Conservation (phyloP, 2,329 filamentous ascomycete species). For the Fusarium buxicola region DNA sequence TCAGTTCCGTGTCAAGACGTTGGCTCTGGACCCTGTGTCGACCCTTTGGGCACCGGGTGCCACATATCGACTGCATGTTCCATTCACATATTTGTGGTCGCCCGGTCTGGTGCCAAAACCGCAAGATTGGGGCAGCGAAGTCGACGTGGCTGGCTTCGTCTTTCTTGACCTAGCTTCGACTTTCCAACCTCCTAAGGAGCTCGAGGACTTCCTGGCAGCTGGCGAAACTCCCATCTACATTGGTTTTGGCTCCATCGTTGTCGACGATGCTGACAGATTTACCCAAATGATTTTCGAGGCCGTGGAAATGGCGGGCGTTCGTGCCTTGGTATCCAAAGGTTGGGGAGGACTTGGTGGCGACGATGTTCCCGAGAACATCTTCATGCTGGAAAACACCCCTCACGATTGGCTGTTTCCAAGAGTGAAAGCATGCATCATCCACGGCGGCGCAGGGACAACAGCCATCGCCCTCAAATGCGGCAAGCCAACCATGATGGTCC, state of each 20-base stretch:
- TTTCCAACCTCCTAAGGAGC: slow-evolving; percentile 67
- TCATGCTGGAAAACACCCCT: slow-evolving; percentile 78
- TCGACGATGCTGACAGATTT: slow-evolving; percentile 76
- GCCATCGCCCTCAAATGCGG: slow-evolving; percentile 79
- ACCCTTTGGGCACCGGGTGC: slow-evolving; percentile 82
- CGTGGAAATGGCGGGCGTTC: slow-evolving; percentile 71
- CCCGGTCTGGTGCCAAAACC: slow-evolving; percentile 75
- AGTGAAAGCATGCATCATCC: slow-evolving; percentile 75
- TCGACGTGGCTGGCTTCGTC: slow-evolving; percentile 82
- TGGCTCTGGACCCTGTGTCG: slow-evolving; percentile 78
- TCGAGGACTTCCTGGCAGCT: slow-evolving; percentile 66
- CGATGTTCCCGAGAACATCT: slow-evolving; percentile 71
- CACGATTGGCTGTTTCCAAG: slow-evolving; percentile 82
- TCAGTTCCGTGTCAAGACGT: slow-evolving; percentile 74
- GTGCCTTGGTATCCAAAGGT: slow-evolving; percentile 79
- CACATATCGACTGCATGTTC: slow-evolving; percentile 78
- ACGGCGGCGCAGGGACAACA: slow-evolving; percentile 82
- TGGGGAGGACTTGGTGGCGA: slow-evolving; percentile 77
- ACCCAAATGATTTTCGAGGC: slow-evolving; percentile 79
- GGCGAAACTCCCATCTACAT: slow-evolving; percentile 76
- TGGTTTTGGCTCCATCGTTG: slow-evolving; percentile 80
- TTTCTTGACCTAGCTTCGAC: slow-evolving; percentile 76
- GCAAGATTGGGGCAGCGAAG: slow-evolving; percentile 73
- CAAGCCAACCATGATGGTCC: slow-evolving; percentile 79
- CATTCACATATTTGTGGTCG: slow-evolving; percentile 80